Percentiles rank a stretch among this genome's conserved stretches.
phyloP scores from a whole-genome alignment of 2,329 filamentous ascomycete species.

The Fusarium tupiense region DNA sequence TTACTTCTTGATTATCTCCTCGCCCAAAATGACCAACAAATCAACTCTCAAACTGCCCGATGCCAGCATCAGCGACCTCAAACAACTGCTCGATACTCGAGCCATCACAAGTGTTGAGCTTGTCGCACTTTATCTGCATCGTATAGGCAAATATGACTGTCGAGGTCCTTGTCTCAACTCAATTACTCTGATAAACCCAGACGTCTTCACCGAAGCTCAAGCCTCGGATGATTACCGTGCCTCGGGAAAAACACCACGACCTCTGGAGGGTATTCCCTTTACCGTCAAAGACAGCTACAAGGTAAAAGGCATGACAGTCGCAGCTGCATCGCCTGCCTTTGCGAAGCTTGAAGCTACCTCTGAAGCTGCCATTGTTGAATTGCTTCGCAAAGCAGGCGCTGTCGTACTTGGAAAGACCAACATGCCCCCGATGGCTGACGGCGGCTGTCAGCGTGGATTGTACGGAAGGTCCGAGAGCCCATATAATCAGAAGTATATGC shows the following conservation, averaged over 20 bases:
- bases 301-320: slow-evolving; percentile 61
- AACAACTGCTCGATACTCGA: neutral
- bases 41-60: rapidly evolving
- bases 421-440: slow-evolving; percentile 68
- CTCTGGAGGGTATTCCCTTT: slow-evolving; percentile 65
- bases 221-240: slow-evolving; percentile 44
- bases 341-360: slow-evolving; percentile 58
- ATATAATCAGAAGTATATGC: slow-evolving; percentile 63
- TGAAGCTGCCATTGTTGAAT: slow-evolving; percentile 61
- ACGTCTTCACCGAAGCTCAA: slow-evolving; percentile 42
- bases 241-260: slow-evolving; percentile 21
- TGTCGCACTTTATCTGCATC: slow-evolving; percentile 39
- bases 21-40: neutral
- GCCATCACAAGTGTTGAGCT: slow-evolving; percentile 42
- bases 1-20: no score
- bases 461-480: slow-evolving; percentile 67
- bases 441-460: slow-evolving; percentile 65
- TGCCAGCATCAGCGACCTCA: neutral
- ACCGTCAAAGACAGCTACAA: slow-evolving; percentile 68
- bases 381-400: slow-evolving; percentile 52
- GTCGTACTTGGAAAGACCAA: slow-evolving; percentile 60
- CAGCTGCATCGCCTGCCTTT: slow-evolving; percentile 65
- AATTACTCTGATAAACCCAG: slow-evolving; percentile 40
- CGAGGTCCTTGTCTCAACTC: slow-evolving; percentile 42
- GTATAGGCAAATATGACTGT: slow-evolving; percentile 42